phyloP scores from a whole-genome alignment of 2,329 filamentous ascomycete species.

The Pyrenophora teres region DNA sequence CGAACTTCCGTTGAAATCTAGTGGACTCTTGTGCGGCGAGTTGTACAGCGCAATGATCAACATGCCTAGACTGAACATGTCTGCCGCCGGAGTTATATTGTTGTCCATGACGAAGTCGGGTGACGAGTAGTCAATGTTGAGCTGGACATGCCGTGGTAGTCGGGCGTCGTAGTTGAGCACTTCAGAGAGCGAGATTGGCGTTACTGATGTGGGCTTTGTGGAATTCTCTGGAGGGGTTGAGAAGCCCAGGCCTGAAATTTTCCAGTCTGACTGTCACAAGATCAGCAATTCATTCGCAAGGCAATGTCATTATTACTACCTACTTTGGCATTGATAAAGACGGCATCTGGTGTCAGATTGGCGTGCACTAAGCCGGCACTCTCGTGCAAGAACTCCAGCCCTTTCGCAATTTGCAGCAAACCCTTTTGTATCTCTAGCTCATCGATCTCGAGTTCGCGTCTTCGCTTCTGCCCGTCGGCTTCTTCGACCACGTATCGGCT shows the following conservation, averaged over 20 bases:
- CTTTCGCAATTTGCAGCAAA: conserved; percentile 88
- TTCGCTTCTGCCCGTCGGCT: conserved; percentile 68
- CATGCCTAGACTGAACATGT: conserved; percentile 92
- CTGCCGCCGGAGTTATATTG: conserved; percentile 79
- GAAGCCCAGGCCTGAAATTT: conserved; percentile 92
- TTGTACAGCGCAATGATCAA: conserved; percentile 91
- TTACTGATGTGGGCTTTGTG: conserved; percentile 73
- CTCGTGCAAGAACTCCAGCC: conserved; percentile 92
- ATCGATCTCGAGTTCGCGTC: conserved; percentile 89
- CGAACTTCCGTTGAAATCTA: conserved; percentile 79
- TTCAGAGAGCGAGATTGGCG: conserved; percentile 81
- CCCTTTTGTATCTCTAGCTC: conserved; percentile 98
- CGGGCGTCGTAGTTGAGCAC: conserved; percentile 83
- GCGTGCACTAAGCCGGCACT: conserved; percentile 92
- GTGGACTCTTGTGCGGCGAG: conserved; percentile 84
- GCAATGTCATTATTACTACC: conserved; percentile 35
- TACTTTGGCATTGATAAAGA: conserved; percentile 92
- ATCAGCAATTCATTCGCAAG: conserved; percentile 32
- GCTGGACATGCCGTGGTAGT: conserved; percentile 79
- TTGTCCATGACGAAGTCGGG: conserved; percentile 94
- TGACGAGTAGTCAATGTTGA: conserved; percentile 91
- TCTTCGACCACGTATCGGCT: conserved; percentile 84
- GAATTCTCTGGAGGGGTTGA: conserved; percentile 79
- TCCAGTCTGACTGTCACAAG: conserved; percentile 81
- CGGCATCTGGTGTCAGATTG: conserved; percentile 90